Evolutionary conservation across 768 basidiomycete species (phyloP), one percentile per base, ranked within the genome.

Genomic region (Suillus luteus): DNA sequence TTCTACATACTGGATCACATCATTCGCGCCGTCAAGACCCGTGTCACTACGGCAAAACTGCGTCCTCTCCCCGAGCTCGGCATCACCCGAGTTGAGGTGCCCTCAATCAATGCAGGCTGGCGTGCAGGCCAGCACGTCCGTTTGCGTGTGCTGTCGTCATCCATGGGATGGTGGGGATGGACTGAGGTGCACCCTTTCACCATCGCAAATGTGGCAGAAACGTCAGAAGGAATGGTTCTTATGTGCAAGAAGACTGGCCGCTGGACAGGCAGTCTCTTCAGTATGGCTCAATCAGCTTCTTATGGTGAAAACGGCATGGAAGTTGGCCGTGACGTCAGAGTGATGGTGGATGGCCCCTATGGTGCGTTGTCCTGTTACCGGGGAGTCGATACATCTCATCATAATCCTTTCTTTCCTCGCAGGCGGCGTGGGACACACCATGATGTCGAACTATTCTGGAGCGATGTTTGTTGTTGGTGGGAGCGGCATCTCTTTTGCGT

Each of bases 61-160:
- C 74, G 74, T 27, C 71, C 83, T 1, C 73, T 86, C 11, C 76
- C 80, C 2, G 81, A 80, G 10, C 79, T 85, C 24, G 74, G 75
- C 15, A 75, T 80, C 48, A 85, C 84, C 6, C 76, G 82, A 49
- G 69, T 87, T 33, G 79, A 82, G 43, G 71, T 85, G 9, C 81
- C 81, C 0, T 61, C 70, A 5, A 51, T 86, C 51, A 79, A 77
- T 55, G 74, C 77, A 0, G 86, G 86, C 22, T 88, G 86, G 86
- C 76, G 85, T 35, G 78, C 84, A 0, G 86, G 87, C 3, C 86
- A 88, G 67, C 85, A 88, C 68, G 83, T 88, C 51, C 81, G 86
- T 54, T 64, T 88, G 35, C 75, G 83, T 49, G 75, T 83, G 0
- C 73, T 84, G 1, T 73, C 74, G 11, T 68, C 78, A n/a, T 77